Percentiles rank a stretch among this genome's conserved stretches.
These are phyloP conservation scores for Jamesozyma rosinii DNA, from an alignment of 805 yeast genomes.

Conservation along the genomic window DNA sequence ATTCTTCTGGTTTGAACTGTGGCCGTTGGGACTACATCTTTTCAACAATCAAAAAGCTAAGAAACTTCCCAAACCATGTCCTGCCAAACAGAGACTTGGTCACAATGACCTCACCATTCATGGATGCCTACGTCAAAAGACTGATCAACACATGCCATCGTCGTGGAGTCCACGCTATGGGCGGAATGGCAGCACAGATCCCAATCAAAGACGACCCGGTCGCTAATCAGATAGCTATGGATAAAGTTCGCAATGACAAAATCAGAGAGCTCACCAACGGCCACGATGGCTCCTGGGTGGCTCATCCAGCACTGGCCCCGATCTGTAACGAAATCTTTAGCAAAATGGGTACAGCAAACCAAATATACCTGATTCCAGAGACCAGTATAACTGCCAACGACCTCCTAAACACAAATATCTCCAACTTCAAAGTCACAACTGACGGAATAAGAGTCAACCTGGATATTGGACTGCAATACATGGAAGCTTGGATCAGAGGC, in stretches of 20 bases:
- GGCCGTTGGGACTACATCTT: slow-evolving; percentile 88
- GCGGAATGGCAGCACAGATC: slow-evolving; percentile 86
- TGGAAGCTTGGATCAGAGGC: slow-evolving; percentile 81
- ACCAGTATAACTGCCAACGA: slow-evolving; percentile 43
- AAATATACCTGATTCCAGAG: slow-evolving; percentile 44
- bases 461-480: slow-evolving; percentile 67
- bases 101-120: slow-evolving; percentile 73
- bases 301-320: slow-evolving; percentile 74
- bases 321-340: slow-evolving; percentile 65
- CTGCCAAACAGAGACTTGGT: slow-evolving; percentile 75
- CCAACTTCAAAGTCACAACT: slow-evolving; percentile 54
- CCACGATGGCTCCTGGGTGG: slow-evolving; percentile 86
- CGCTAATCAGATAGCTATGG: slow-evolving; percentile 58
- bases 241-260: slow-evolving; percentile 65
- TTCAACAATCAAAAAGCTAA: slow-evolving; percentile 63
- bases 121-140: slow-evolving; percentile 67
- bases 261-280: slow-evolving; percentile 69
- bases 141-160: slow-evolving; percentile 66
- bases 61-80: slow-evolving; percentile 39
- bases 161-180: slow-evolving; percentile 79
- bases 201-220: slow-evolving; percentile 66
- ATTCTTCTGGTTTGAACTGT: slow-evolving; percentile 74
- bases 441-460: slow-evolving; percentile 64
- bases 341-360: slow-evolving; percentile 78
- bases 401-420: slow-evolving; percentile 54